Evolutionary conservation across 306 rosid genomes (phyloP), one percentile per base, ranked within the genome.

Genomic region (Cyamopsis tetragonoloba): DNA sequence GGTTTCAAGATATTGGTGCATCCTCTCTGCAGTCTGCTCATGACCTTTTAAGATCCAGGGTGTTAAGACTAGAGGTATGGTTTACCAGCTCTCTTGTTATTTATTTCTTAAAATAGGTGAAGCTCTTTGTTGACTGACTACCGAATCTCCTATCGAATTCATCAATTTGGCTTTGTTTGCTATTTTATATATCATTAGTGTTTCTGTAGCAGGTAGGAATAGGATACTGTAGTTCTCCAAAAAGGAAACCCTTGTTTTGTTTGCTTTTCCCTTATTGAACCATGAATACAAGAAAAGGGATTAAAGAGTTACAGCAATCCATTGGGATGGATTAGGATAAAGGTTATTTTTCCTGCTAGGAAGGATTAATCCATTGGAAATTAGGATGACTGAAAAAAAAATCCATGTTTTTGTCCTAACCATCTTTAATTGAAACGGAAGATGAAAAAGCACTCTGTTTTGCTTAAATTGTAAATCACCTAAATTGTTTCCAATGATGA

Each of bases 1-100:
- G 96, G 73, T 90, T 93, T 83, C 99, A 93, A 74, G 99, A 93
- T 79, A 91, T 93, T 8, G 99, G 99, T 23, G 99, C 97, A 50
- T 62, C 78, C 32, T 90, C 97, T 70, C 65, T 93, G 62, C 81
- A 85, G 78, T 82, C 97, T 37, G 95, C 97, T 62, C 99, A 90
- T 51, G 89, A 93, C 72, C 97, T 93, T 76, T 79, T 93, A 66
- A 77, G 88, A 76, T 79, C 83, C 27, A 80, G 78, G 61, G 80
- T 74, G 54, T 68, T 90, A 44, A 88, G 99, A 87, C 86, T 93
- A 42, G 99, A 90, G 97, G 98, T 89, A 86, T 22, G 78, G 37
- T 27, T 39, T 12, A 41, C 51, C 19, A n/a, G n/a, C 59, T 24
- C 46, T 65, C 14, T 28, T 18, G 4, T 30, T 24, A 19, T 61